A percentile compares a stretch with the other conserved stretches of the same genome.
Evolutionary conservation across 83 land plant species (phyloP).

Genomic region (Larix sibirica): DNA sequence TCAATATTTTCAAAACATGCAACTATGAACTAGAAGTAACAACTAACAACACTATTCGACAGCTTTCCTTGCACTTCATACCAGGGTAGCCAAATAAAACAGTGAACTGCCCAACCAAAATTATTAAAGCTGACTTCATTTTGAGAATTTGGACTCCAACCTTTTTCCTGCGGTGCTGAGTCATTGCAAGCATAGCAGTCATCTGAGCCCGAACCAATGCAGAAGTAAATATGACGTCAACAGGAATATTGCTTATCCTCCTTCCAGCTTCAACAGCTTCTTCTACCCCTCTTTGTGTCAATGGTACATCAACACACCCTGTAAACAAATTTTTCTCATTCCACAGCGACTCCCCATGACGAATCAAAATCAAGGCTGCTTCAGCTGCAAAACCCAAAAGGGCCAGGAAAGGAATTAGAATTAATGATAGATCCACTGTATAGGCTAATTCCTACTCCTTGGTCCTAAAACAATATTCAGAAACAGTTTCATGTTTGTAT

Average conservation of each 20-base stretch:
- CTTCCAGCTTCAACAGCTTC: slow-evolving; percentile 96
- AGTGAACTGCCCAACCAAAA: background rate
- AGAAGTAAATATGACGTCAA: slow-evolving; percentile 88
- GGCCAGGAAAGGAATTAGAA: background rate
- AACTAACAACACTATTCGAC: background rate
- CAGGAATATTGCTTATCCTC: slow-evolving; percentile 84
- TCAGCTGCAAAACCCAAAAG: slow-evolving; percentile 54
- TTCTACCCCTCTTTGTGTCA: slow-evolving; percentile 84
- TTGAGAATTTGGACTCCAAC: slow-evolving; percentile 22
- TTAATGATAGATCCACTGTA: background rate
- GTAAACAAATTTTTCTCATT: slow-evolving; percentile 93
- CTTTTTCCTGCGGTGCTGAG: slow-evolving; percentile 88
- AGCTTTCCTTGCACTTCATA: background rate
- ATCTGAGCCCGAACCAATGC: slow-evolving; percentile 88
- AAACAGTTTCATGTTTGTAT: background rate
- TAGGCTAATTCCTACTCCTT: background rate
- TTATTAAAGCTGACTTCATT: background rate
- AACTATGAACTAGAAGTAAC: background rate
- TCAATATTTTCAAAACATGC: background rate
- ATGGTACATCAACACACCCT: slow-evolving; percentile 95
- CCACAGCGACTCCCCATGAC: slow-evolving; percentile 97
- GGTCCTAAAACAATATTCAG: background rate
- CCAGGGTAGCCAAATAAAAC: background rate
- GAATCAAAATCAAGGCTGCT: slow-evolving; percentile 76
- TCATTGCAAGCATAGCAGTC: slow-evolving; percentile 99